phyloP scores from a whole-genome alignment of 1,139 yeast species.

The Suhomyces guaymorum region DNA sequence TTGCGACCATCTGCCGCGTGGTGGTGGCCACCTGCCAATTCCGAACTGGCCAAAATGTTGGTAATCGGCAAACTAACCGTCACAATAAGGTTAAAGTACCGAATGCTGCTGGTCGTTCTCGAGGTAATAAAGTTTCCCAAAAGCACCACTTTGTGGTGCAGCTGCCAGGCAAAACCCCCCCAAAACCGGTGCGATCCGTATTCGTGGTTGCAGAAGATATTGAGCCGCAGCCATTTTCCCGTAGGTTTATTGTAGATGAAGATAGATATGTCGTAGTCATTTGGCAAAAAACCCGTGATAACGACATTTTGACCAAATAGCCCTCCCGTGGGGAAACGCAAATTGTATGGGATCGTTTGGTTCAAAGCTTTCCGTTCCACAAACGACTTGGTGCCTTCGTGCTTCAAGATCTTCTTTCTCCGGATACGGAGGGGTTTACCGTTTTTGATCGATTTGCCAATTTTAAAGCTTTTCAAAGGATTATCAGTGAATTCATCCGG shows the following conservation, averaged over 20 bases:
- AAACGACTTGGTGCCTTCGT: constrained; percentile 3
- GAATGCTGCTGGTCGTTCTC: constrained; percentile 51
- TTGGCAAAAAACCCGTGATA: constrained; percentile 56
- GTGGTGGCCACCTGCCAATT: constrained; percentile 33
- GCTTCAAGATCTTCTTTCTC: constrained; percentile 14
- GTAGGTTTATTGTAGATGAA: constrained; percentile 63
- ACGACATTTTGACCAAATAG: constrained; percentile 64
- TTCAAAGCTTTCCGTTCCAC: constrained; percentile 10
- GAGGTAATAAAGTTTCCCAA: constrained; percentile 55
- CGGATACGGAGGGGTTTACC: constrained; percentile 36
- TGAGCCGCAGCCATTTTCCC: constrained; percentile 64
- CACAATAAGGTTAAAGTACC: constrained; percentile 58
- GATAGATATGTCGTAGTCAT: constrained; percentile 55
- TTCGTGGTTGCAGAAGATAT: constrained; percentile 56
- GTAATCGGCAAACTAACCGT: constrained; percentile 68
- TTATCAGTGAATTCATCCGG: constrained; percentile 20
- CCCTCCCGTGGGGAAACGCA: constrained; percentile 60
- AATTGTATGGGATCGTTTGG: constrained; percentile 38
- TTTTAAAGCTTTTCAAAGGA: constrained; percentile 39
- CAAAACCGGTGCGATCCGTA: constrained; percentile 60
- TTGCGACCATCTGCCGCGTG: constrained; percentile 25
- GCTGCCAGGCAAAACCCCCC: constrained; percentile 72
- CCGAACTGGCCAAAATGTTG: constrained; percentile 53
- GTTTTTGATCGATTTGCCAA: constrained; percentile 35
- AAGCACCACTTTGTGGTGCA: constrained; percentile 67